A percentile compares a stretch with the other conserved stretches of the same genome.
phyloP scores from a whole-genome alignment of 169 alveolate species.

The Eimeria zaria region DNA sequence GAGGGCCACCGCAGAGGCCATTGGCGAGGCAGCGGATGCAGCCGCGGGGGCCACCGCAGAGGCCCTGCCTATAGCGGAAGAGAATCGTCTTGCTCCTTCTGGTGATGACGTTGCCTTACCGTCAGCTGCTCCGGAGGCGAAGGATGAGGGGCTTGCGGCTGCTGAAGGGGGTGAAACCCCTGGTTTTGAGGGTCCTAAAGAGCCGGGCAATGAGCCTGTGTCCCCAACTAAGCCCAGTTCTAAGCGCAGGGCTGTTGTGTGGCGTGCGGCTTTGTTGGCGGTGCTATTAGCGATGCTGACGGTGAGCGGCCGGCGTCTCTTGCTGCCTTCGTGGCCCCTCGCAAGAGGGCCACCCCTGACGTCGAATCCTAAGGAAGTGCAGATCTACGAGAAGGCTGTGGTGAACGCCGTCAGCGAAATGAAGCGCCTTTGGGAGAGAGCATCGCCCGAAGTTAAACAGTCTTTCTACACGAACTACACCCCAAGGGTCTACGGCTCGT shows the following conservation, averaged over 20 bases:
- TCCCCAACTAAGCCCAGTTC: neutral
- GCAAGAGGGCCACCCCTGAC: neutral
- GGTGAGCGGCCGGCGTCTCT: neutral
- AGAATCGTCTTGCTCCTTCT: neutral
- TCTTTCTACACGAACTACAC: constrained; percentile 6
- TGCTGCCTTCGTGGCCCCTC: neutral
- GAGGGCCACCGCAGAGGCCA: neutral
- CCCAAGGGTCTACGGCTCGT: constrained; percentile 17
- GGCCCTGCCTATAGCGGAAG: no score
- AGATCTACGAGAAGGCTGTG: neutral
- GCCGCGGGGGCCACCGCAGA: no score
- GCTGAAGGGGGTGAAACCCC: neutral
- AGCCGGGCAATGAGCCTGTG: neutral
- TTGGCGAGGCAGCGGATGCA: neutral
- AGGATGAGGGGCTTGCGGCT: neutral
- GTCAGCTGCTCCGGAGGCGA: neutral
- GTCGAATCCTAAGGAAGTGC: constrained; percentile 3
- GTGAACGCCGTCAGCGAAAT: neutral
- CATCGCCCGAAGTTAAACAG: constrained; percentile 4
- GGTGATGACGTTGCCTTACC: neutral
- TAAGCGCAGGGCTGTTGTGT: neutral
- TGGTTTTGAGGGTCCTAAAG: neutral
- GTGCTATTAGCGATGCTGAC: neutral
- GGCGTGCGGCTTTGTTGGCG: constrained; percentile 1
- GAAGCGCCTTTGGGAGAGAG: constrained; percentile 16